Base-by-base conservation (phyloP, 768 basidiomycete species). In the Coprinopsis sp. region DNA sequence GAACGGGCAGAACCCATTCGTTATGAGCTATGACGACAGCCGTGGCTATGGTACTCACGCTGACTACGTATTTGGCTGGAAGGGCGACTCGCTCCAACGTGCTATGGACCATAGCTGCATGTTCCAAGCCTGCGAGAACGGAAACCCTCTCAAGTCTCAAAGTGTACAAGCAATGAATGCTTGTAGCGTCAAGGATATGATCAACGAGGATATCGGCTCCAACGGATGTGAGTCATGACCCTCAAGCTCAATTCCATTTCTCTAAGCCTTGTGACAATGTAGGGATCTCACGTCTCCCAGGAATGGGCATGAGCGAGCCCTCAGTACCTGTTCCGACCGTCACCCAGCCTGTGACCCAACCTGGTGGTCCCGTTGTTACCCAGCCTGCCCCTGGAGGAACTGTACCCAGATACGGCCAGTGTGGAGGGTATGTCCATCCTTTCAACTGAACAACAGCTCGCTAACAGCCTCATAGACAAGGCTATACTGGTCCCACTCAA, bases 401-500 rank as follows among this genome's bases (percentile, higher is more conserved):
- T 18, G 18, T 10, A 10, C 8, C 38, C 38, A 18, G 38, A 18
- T 39, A 6, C 22, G 38, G 38, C 22, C 38, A 39, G 19, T 39
- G 38, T 24, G 38, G 38, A 21, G 38, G 36, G 36, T 37, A 37
- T 11, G 36, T 11, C 7, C 36, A 7, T 7, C 7, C 11, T 11
- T 37, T 11, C 19, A 10, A 37, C 19, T 19, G 11, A 37, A 10
- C 7, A 18, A 11, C 11, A 19, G 30, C n/a, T 8, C 30, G 30
- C 30, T 31, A n/a, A 31, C 30, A 8, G n/a, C 19, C 11, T 18
- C 18, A 37, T 51, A 65, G 66, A 25, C 40, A 40, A 28, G 61
- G 62, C 14, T 68, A 56, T 52, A 54, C 54, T 31, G 67, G 67
- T 6, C 58, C 62, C 12, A 54, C 51, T n/a, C 21, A 22, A 33